Conservation (phyloP, 2,329 filamentous ascomycete genomes). For the Trichophyton schoenleinii region DNA sequence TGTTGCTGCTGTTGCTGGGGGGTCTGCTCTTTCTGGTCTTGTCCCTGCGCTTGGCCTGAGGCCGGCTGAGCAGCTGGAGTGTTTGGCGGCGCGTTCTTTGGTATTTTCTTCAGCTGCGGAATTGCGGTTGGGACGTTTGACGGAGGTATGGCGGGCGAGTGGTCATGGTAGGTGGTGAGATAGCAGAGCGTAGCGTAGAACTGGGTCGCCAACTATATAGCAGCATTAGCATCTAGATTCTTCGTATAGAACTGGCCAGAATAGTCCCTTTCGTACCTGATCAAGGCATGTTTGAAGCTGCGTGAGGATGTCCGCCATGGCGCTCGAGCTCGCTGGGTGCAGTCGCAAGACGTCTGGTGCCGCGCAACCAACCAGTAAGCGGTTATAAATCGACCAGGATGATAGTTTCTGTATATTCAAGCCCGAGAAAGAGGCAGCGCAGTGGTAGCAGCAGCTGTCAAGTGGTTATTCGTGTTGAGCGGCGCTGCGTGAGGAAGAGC, state of each 20-base stretch:
- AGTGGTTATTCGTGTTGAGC: background rate
- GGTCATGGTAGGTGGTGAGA: constrained; percentile 36
- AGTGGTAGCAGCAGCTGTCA: background rate
- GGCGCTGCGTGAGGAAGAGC: background rate
- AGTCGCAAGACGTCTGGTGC: background rate
- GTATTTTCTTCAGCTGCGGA: constrained; percentile 30
- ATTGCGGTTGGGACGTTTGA: constrained; percentile 22
- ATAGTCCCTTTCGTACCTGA: constrained; percentile 23
- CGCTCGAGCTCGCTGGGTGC: background rate
- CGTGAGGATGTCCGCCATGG: constrained; percentile 38
- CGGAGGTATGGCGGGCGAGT: constrained; percentile 26
- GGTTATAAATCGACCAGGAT: background rate
- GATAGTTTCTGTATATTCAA: background rate
- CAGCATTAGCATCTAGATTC: background rate
- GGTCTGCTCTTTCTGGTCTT: constrained; percentile 7
- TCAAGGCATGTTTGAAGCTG: constrained; percentile 41
- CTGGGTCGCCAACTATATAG: constrained; percentile 35
- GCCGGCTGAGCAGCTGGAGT: constrained; percentile 7
- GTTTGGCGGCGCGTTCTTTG: constrained; percentile 27
- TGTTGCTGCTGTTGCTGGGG: constrained; percentile 5
- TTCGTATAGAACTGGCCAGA: background rate
- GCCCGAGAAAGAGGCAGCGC: no score
- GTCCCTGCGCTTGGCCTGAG: constrained; percentile 13
- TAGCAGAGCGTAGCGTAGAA: constrained; percentile 41
- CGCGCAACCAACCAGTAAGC: background rate